Conservation (phyloP, 1,284 basidiomycete species). For the Schizopora paradoxa region DNA sequence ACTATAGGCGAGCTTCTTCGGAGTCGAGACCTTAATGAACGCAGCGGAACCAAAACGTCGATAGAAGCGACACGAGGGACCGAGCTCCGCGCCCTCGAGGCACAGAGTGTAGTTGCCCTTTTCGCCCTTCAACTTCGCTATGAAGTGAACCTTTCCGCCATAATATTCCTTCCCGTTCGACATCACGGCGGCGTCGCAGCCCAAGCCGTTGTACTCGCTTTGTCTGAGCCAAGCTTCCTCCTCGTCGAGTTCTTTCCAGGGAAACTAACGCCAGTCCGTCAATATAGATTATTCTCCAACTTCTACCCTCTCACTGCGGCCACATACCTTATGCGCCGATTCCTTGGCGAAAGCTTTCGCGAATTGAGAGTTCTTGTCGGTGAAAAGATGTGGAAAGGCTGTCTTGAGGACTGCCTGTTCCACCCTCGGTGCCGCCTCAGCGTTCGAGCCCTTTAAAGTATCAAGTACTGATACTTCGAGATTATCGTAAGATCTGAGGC, state of each 20-base stretch:
- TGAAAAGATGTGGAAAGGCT: neutral
- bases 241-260: slow-evolving; percentile 41
- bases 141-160: slow-evolving; percentile 37
- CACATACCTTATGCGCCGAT: slow-evolving; percentile 31
- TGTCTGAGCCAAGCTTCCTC: slow-evolving; percentile 31
- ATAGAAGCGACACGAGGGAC: slow-evolving; percentile 33
- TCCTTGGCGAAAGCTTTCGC: slow-evolving; percentile 32
- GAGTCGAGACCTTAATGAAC: slow-evolving; percentile 32
- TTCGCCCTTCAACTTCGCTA: slow-evolving; percentile 27
- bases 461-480: slow-evolving; percentile 4
- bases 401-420: slow-evolving; percentile 11
- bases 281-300: slow-evolving; percentile 2
- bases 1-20: slow-evolving; percentile 23
- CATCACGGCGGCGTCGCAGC: no score
- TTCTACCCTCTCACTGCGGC: neutral
- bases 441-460: slow-evolving; percentile 19
- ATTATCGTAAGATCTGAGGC: slow-evolving; percentile 3
- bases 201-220: slow-evolving; percentile 30
- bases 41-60: slow-evolving; percentile 37
- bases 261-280: slow-evolving; percentile 28
- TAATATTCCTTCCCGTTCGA: slow-evolving; percentile 32
- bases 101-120: slow-evolving; percentile 27
- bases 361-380: neutral
- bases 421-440: slow-evolving; percentile 17
- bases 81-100: slow-evolving; percentile 31